These are phyloP conservation scores for Flaveria bidentis DNA, from an alignment of 129 eudicot genomes.

Conservation along the genomic window DNA sequence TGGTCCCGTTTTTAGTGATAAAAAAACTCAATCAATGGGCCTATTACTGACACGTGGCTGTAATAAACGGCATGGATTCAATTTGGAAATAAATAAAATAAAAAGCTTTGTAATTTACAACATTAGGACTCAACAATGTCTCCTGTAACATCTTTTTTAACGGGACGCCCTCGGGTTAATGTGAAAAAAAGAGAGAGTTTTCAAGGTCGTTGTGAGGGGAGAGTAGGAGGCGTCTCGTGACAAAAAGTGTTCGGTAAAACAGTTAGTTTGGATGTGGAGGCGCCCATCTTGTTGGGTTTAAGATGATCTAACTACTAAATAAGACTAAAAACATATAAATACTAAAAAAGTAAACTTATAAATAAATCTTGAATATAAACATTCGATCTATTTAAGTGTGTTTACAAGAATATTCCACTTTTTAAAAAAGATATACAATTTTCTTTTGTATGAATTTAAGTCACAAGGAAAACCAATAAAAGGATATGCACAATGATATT, in stretches of 20 bases:
- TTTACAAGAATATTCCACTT: neutral
- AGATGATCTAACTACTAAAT: constrained; percentile 10
- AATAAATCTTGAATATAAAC: neutral
- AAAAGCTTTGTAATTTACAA: constrained; percentile 29
- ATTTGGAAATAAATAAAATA: neutral
- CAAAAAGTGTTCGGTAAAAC: no score
- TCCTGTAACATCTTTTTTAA: no score
- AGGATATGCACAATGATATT: no score
- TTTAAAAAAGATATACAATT: no score
- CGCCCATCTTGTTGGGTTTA: no score
- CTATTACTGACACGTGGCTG: constrained; percentile 32
- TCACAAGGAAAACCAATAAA: no score
- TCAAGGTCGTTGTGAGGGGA: no score
- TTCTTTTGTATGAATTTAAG: no score
- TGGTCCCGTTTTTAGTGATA: neutral
- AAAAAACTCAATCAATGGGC: constrained; percentile 18
- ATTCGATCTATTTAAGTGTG: neutral
- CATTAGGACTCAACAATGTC: constrained; percentile 28
- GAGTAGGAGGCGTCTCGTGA: no score
- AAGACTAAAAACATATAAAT: neutral
- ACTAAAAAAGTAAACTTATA: neutral
- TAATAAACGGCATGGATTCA: constrained; percentile 27
- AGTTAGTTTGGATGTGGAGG: no score
- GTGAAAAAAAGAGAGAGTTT: no score
- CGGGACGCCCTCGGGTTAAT: no score